Evolutionary conservation across 2,329 filamentous ascomycete species (phyloP), one percentile per base, ranked within the genome.

Genomic region (Colletotrichum cuscutae): DNA sequence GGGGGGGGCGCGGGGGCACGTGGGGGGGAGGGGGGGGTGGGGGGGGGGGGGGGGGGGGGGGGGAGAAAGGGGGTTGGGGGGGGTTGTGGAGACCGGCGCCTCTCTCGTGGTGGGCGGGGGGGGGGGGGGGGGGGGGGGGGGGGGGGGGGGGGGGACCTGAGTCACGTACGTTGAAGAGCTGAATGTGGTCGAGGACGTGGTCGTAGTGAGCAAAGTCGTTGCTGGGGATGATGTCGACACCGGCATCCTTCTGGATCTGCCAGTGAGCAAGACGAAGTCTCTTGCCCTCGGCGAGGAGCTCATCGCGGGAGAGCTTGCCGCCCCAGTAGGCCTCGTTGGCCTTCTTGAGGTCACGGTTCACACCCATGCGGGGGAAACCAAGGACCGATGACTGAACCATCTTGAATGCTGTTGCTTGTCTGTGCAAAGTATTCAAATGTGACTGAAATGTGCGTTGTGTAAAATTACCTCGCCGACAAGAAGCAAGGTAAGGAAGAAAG

Each of bases 171-270:
- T 94, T 95, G 84, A 98, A 98, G 86, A 98, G 93, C 89, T 98
- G 95, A 85, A 98, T 98, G 89, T 98, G 96, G 87, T 95, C 93
- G 76, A 98, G 92, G 81, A 98, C 94, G 84, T 98, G 96, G 86
- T 98, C 96, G 87, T 99, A 99, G 88, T 95, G 95, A 54, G 97
- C 95, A 83, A 99, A 99, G 91, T 99, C 97, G 86, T 99, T 99
- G 93, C 94, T 97, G 84, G 97, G 97, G 83, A 99, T 98, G 87
- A 97, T 89, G 83, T 98, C 94, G 86, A 98, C 95, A 82, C 97
- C 97, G 78, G 97, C 97, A 86, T 97, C 92, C 90, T 99, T 96
- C 90, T 99, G 97, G 87, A 99, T 97, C 89, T 98, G 95, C 97
- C 97, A 99, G 92, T 99, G 97, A 81, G 93, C 95, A 78, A 95